Base-by-base conservation (phyloP, 768 basidiomycete species). In the Termitomyces sp. region DNA sequence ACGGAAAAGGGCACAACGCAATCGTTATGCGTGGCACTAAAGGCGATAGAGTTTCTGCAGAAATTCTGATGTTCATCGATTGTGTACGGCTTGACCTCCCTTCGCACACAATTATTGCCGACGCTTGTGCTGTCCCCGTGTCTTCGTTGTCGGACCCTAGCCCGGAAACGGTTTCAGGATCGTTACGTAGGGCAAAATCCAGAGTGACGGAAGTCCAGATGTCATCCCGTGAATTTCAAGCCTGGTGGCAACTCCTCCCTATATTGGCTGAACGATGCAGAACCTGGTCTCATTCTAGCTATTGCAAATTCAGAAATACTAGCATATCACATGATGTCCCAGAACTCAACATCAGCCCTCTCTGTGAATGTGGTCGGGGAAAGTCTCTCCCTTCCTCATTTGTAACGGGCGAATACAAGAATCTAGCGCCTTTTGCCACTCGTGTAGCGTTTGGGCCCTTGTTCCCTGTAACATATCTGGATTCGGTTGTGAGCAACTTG, bases 281-380 rank as follows among this genome's bases (percentile, higher is more conserved):
- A 26, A 73, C 69, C 0, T 85, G 83, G 83, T 62, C 66, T 9
- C 84, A 86, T 63, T 62, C 57, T 16, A 36, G 64, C 2, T 66
- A 66, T 18, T 86, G 85, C 70, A 79, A 81, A 65, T 85, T 84
- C 63, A n/a, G 57, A 0, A 60, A 18, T 18, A 59, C 48, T 39
- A 71, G 56, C 49, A 67, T 81, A 22, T 81, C 82, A 0, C 67
- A 78, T 26, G 18, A 51, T 4, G 67, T 69, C 31, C 62, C 64
- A 10, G 72, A 77, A 32, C 68, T 73, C 16, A 69, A 70, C 2
- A 65, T 68, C 34, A 64, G 63, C 9, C 81, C 82, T 0, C 65
- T 84, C 22, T 87, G 85, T 59, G 71, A 70, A 3, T 86, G 85
- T 48, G 84, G 84, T 2, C 65, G 67, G 37, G 83, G 82, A 3